Conservation (phyloP, 306 rosid genomes). For the Prosopis cineraria region DNA sequence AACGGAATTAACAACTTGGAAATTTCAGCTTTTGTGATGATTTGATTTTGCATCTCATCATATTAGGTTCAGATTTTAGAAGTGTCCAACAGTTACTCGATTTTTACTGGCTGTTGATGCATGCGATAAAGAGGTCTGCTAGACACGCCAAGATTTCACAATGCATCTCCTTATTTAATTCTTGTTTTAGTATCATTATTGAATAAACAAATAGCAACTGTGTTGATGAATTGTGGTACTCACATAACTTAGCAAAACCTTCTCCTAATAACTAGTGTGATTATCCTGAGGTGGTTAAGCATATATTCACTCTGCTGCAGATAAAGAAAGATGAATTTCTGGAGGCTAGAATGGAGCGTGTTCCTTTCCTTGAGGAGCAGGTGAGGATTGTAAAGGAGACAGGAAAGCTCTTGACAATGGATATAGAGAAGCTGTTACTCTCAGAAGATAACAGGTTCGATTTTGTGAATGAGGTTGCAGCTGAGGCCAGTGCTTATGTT, state of each 20-base stretch:
- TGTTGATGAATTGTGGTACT: slow-evolving; percentile 24
- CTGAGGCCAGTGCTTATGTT: slow-evolving; percentile 78
- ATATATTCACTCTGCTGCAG: slow-evolving; percentile 44
- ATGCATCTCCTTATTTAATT: slow-evolving; percentile 16
- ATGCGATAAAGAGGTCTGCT: not conserved
- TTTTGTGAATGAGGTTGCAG: slow-evolving; percentile 88
- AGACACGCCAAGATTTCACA: slow-evolving; percentile 8
- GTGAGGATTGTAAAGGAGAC: slow-evolving; percentile 70
- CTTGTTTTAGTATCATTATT: slow-evolving; percentile 2
- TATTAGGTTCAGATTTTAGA: not conserved
- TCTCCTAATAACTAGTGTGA: slow-evolving; percentile 5
- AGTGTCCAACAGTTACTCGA: not conserved
- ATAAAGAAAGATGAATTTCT: slow-evolving; percentile 65
- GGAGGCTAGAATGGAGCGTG: slow-evolving; percentile 58
- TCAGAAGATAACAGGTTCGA: slow-evolving; percentile 84
- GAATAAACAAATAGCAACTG: slow-evolving; percentile 8
- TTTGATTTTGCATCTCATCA: slow-evolving; percentile 15
- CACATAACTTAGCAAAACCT: slow-evolving; percentile 21
- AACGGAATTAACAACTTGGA: slow-evolving; percentile 18
- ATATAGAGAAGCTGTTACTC: slow-evolving; percentile 67
- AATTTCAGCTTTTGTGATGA: not conserved
- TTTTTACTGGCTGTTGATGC: slow-evolving; percentile 20
- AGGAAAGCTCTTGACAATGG: slow-evolving; percentile 73
- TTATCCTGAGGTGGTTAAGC: slow-evolving; percentile 30
- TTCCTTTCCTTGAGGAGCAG: slow-evolving; percentile 94